Evolutionary conservation across 1,139 yeast species (phyloP).

Genomic region (Pichia sp.): DNA sequence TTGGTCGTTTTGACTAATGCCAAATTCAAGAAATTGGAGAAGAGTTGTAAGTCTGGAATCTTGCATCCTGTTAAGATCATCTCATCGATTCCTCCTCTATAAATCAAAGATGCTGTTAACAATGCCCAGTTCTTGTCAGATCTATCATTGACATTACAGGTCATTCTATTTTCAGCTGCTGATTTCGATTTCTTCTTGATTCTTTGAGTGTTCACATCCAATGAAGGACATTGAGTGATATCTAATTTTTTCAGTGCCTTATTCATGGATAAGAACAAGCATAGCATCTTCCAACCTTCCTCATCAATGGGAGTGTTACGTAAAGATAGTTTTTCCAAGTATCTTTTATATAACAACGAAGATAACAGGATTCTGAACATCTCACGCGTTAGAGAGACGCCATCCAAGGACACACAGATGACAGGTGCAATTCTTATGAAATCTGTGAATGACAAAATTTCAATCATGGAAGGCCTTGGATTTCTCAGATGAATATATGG

Average conservation of each 20-base stretch:
- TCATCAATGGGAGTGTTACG: conserved; percentile 66
- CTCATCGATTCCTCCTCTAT: conserved; percentile 71
- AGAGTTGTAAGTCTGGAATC: conserved; percentile 50
- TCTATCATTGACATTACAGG: conserved; percentile 52
- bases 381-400: conserved; percentile 57
- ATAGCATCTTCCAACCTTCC: conserved; percentile 67
- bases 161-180: conserved; percentile 45
- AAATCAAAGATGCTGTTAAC: conserved; percentile 62
- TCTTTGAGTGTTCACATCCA: conserved; percentile 54
- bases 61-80: conserved; percentile 69
- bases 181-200: conserved; percentile 31
- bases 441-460: conserved; percentile 69
- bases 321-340: conserved; percentile 61
- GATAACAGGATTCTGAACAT: conserved; percentile 62
- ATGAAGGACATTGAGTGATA: conserved; percentile 65
- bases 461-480: conserved; percentile 71
- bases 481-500: conserved; percentile 62
- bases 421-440: conserved; percentile 72
- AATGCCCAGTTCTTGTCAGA: conserved; percentile 75
- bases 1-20: conserved; percentile 52
- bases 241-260: conserved; percentile 54
- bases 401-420: conserved; percentile 64
- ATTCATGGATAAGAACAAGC: conserved; percentile 66
- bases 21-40: conserved; percentile 52
- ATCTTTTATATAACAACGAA: conserved; percentile 56